A percentile compares a stretch with the other conserved stretches of the same genome.
These are phyloP conservation scores for Calonectria naviculata DNA, from an alignment of 2,329 filamentous ascomycete genomes.

Conservation along the genomic window DNA sequence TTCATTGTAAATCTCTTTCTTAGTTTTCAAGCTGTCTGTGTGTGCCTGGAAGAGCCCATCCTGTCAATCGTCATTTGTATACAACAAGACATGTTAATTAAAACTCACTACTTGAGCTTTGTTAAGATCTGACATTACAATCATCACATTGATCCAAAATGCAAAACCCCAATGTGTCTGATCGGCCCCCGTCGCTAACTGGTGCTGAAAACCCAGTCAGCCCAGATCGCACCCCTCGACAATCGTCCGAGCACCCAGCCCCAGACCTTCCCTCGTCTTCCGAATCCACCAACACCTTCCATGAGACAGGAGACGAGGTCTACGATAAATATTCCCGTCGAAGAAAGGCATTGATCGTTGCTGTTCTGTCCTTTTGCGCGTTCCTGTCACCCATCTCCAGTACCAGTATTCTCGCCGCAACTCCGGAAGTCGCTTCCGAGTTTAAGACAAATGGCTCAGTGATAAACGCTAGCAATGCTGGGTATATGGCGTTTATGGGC, in stretches of 20 bases:
- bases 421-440: slow-evolving; percentile 77
- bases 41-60: background rate
- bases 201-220: background rate
- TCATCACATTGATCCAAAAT: background rate
- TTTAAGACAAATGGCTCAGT: slow-evolving; percentile 74
- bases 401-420: slow-evolving; percentile 78
- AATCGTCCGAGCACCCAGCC: background rate
- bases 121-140: background rate
- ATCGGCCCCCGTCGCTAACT: background rate
- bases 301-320: slow-evolving; percentile 56
- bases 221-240: background rate
- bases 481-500: slow-evolving; percentile 81
- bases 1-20: background rate
- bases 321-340: slow-evolving; percentile 72
- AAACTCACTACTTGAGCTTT: background rate
- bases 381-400: slow-evolving; percentile 82
- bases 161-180: background rate
- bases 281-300: slow-evolving; percentile 24
- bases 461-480: slow-evolving; percentile 79
- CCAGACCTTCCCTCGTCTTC: background rate
- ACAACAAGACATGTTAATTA: background rate
- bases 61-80: background rate
- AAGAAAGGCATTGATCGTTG: slow-evolving; percentile 76
- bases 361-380: slow-evolving; percentile 77
- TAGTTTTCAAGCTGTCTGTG: background rate